A percentile compares a stretch with the other conserved stretches of the same genome.
Conservation (phyloP, 2,329 filamentous ascomycete species). For the Talaromyces sp. region DNA sequence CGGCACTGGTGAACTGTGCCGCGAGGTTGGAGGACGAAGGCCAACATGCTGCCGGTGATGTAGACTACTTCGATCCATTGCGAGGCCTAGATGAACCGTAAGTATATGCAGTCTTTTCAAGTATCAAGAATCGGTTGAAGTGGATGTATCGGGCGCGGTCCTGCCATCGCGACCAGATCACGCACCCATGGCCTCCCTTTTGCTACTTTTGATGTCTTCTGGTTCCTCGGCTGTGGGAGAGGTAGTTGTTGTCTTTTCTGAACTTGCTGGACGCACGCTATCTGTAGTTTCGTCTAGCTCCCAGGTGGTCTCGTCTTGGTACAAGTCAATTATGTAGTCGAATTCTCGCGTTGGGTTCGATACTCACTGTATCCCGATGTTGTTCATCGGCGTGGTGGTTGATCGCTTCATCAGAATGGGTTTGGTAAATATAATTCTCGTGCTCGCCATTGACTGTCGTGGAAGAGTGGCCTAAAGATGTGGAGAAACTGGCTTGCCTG, state of each 20-base stretch:
- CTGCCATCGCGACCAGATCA: background rate
- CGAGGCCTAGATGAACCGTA: background rate
- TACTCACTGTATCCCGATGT: background rate
- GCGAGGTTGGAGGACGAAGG: background rate
- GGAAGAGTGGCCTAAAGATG: background rate
- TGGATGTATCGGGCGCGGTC: background rate
- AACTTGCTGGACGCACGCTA: background rate
- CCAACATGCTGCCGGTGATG: background rate
- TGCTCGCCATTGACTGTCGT: background rate
- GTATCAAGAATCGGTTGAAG: conserved; percentile 10
- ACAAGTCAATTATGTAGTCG: background rate
- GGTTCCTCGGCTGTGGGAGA: background rate
- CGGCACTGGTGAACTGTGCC: background rate
- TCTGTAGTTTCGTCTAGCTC: background rate
- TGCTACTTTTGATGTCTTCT: background rate
- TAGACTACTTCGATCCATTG: conserved; percentile 6
- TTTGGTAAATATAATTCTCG: background rate
- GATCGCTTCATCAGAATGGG: background rate
- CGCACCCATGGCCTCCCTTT: background rate
- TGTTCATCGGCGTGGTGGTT: background rate
- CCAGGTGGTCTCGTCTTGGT: background rate
- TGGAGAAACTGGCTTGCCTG: background rate
- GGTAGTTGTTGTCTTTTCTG: background rate
- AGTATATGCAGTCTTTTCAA: background rate
- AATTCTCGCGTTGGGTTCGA: background rate